phyloP scores from a whole-genome alignment of 1,139 yeast genomes.

The Casaregolazyma lundiana region DNA sequence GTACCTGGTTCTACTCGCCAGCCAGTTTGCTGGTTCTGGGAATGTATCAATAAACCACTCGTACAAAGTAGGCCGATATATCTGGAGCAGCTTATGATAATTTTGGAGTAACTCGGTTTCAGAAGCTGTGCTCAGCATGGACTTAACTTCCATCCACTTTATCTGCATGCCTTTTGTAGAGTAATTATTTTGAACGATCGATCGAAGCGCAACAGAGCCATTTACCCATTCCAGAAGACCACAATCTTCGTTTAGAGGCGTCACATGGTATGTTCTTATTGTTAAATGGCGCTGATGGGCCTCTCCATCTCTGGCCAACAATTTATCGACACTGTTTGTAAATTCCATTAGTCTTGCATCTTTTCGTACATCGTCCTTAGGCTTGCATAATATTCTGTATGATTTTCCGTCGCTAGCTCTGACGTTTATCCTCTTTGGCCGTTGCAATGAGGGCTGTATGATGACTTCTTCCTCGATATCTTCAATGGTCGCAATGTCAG shows the following conservation, averaged over 20 bases:
- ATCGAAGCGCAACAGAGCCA: conserved; percentile 74
- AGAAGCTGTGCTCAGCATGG: conserved; percentile 13
- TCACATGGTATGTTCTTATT: conserved; percentile 81
- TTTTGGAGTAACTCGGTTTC: conserved; percentile 12
- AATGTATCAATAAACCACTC: conserved; percentile 86
- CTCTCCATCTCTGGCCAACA: conserved; percentile 62
- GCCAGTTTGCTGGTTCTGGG: conserved; percentile 90
- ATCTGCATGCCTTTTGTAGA: conserved; percentile 35
- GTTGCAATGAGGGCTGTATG: conserved; percentile 76
- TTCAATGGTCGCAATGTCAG: conserved; percentile 48
- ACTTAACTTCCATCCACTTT: conserved; percentile 19
- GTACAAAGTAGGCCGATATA: conserved; percentile 70
- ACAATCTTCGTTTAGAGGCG: conserved; percentile 79
- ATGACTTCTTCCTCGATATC: conserved; percentile 52
- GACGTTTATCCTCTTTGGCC: conserved; percentile 74
- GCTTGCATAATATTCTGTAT: conserved; percentile 76
- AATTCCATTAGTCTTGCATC: conserved; percentile 95
- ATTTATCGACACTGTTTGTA: conserved; percentile 77
- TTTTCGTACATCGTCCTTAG: conserved; percentile 86
- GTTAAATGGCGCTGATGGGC: conserved; percentile 67
- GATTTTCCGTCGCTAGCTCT: conserved; percentile 71
- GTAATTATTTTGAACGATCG: conserved; percentile 49
- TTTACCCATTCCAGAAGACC: conserved; percentile 95
- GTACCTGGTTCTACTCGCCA: conserved; percentile 66
- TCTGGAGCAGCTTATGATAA: conserved; percentile 24